Base-by-base conservation (phyloP, 2,329 filamentous ascomycete genomes). In the Microdochium paspali region DNA sequence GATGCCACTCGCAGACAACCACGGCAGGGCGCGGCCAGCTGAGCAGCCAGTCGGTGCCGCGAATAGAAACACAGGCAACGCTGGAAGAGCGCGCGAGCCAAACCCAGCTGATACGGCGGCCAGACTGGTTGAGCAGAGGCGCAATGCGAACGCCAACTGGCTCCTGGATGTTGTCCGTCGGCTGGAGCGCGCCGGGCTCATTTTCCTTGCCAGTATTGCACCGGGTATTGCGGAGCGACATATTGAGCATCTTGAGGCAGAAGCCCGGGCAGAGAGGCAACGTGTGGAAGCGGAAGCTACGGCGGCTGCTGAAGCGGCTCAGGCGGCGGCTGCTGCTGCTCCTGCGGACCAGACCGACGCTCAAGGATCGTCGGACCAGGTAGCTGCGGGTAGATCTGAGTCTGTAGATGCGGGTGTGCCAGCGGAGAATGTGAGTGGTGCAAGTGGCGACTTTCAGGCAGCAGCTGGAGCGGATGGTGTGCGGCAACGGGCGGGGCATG, bases 161-260 rank as follows among this genome's bases (percentile, higher is more conserved):
- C 54, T 79, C 4, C 57, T 72, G 50, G 62, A 71, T 45, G 73
- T 76, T 48, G 61, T 76, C 4, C 69, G 79, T 48, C 67, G 77
- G 10, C 56, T 79, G 6, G 80, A 85, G 61, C 73, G 81, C 51
- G 76, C 79, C 18, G 70, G 76, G 0, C 70, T 84, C 15, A 66
- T 85, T 23, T 84, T 85, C 56, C 65, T 85, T 21, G 81, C 81
- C 20, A 85, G 81, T 58, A 73, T 85, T 50, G 78, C 80, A 2
- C 81, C 81, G 1, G 81, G 81, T 10, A 73, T 85, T 23, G 80
- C 80, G 1, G 81, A 85, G 62, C 68, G 79, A 44, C 81, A 85
- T 51, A 83, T 85, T 50, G 76, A 74, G 23, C 71, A 76, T 42
- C 60, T 80, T 2, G 76, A 80, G 54, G 74, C 72, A 3, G 71